Evolutionary conservation across 2,329 filamentous ascomycete species (phyloP), one percentile per base, ranked within the genome.

Genomic region (Stachybotrys chlorohalonatus): DNA sequence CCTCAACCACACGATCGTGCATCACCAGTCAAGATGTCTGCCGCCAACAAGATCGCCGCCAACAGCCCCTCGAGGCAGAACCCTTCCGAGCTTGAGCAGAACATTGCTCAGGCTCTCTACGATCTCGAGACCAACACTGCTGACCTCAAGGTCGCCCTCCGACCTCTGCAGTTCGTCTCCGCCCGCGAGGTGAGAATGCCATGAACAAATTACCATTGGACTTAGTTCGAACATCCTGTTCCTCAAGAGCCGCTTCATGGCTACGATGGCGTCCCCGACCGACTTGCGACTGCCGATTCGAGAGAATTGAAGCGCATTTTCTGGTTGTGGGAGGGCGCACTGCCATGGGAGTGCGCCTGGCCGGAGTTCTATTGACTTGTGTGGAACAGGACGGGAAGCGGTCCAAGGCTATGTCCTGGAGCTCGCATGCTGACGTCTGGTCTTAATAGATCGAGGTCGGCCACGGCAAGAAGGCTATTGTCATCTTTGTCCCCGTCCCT

Each of bases 401-500:
- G 83, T 86, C 83, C 83, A 86, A 79, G 81, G 80, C 78, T 77
- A 76, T 72, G 71, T 82, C 81, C 80, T 84, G 83, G 83, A 86
- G 83, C 81, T 86, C 83, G 84, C 83, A 84, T 83, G 84, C 84
- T 86, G 83, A 86, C 81, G 85, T 80, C 78, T 65, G 76, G 77
- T 84, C 81, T 82, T 61, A 63, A 71, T 80, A 99, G 94, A 94
- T 99, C 84, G 94, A 99, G 85, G 93, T 97, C 82, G 94, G 94
- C 84, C 92, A 97, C 84, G 94, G 94, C 87, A 96, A 96, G 87
- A 99, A 97, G 89, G 94, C 94, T 75, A 94, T 99, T 83, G 93
- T 96, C 85, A 95, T 99, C 89, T 99, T 99, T 89, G 94, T 99
- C 85, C 94, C 94, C 76, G 94, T 99, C 77, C 94, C 94, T 80